A percentile compares a stretch with the other conserved stretches of the same genome.
Conservation (phyloP, 2,329 filamentous ascomycete genomes). For the Aureobasidium sp. region DNA sequence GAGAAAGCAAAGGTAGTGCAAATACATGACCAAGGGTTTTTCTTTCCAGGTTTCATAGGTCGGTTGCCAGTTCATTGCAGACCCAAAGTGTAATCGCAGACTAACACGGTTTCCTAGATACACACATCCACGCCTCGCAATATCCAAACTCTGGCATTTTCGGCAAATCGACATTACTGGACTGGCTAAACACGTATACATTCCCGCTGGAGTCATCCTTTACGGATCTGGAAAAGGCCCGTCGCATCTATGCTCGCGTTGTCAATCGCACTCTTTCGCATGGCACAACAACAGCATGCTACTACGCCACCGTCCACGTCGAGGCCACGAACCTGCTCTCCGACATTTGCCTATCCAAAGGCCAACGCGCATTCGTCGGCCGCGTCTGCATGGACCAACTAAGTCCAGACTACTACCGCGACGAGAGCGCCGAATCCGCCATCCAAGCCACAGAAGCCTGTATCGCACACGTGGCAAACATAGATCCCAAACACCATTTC, state of each 20-base stretch:
- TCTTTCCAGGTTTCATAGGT: conserved; percentile 80
- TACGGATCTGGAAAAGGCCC: conserved; percentile 54
- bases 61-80: conserved; percentile 22
- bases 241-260: conserved; percentile 67
- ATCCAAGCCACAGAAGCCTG: conserved; percentile 44
- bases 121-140: conserved; percentile 90
- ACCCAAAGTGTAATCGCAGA: background rate
- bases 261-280: conserved; percentile 75
- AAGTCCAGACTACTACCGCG: conserved; percentile 72
- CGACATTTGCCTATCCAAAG: conserved; percentile 67
- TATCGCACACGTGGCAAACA: conserved; percentile 52
- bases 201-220: conserved; percentile 86
- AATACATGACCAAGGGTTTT: conserved; percentile 55
- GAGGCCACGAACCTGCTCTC: conserved; percentile 85
- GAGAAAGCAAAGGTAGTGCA: conserved; percentile 34
- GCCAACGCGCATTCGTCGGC: conserved; percentile 86
- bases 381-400: conserved; percentile 90
- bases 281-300: conserved; percentile 90
- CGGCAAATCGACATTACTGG: conserved; percentile 82
- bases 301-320: conserved; percentile 87
- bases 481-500: conserved; percentile 60
- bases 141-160: conserved; percentile 94
- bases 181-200: conserved; percentile 92
- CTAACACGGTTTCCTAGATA: conserved; percentile 47
- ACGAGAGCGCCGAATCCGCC: conserved; percentile 56